A percentile compares a stretch with the other conserved stretches of the same genome.
phyloP scores from a whole-genome alignment of 495 filamentous ascomycete species.

The Tetracladium setigerum region DNA sequence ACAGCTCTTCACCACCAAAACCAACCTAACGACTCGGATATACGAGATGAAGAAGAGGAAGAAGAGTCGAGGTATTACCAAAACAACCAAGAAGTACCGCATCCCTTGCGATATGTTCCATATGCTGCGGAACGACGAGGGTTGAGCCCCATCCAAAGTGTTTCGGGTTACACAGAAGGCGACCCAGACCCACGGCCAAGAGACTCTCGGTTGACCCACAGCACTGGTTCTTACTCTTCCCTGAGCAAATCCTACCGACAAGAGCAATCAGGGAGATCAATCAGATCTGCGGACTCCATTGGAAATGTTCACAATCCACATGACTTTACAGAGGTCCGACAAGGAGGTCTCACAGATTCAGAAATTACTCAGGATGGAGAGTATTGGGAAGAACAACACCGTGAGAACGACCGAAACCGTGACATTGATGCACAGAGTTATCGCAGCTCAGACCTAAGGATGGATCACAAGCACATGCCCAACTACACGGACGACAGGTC shows the following conservation, averaged over 20 bases:
- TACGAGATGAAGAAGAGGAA: slow-evolving; percentile 33
- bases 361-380: slow-evolving; percentile 28
- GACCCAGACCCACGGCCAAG: slow-evolving; percentile 37
- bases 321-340: slow-evolving; percentile 26
- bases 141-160: slow-evolving; percentile 82
- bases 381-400: slow-evolving; percentile 44
- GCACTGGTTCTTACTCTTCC: slow-evolving; percentile 37
- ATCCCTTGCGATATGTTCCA: slow-evolving; percentile 43
- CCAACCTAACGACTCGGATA: slow-evolving; percentile 32
- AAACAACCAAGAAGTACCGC: slow-evolving; percentile 45
- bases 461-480: slow-evolving; percentile 49
- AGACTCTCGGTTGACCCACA: slow-evolving; percentile 40
- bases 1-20: slow-evolving; percentile 34
- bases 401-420: slow-evolving; percentile 44
- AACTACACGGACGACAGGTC: slow-evolving; percentile 63
- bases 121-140: slow-evolving; percentile 53
- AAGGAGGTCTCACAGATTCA: slow-evolving; percentile 26
- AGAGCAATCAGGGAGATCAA: slow-evolving; percentile 15
- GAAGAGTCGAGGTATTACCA: slow-evolving; percentile 33
- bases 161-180: slow-evolving; percentile 63
- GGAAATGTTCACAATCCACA: slow-evolving; percentile 16
- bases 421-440: slow-evolving; percentile 39
- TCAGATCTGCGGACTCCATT: slow-evolving; percentile 17
- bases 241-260: slow-evolving; percentile 19
- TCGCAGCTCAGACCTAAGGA: slow-evolving; percentile 22